These are phyloP conservation scores for Aspergillus glaucus DNA, from an alignment of 2,329 filamentous ascomycete genomes.

Conservation along the genomic window DNA sequence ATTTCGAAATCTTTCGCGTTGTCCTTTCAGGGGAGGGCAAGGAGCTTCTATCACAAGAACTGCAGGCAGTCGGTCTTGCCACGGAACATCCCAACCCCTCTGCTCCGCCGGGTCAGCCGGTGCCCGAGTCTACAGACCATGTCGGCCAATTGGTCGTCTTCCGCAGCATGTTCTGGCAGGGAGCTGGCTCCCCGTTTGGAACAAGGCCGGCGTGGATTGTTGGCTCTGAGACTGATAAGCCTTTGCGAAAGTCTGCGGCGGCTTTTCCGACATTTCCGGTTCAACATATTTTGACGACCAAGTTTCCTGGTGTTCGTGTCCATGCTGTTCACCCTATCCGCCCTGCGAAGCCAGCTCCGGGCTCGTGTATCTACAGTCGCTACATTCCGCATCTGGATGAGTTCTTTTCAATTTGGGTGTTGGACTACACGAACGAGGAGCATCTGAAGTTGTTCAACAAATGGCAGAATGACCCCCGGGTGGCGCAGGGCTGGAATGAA, in stretches of 20 bases:
- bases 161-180: slow-evolving; percentile 61
- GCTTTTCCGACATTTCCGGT: slow-evolving; percentile 25
- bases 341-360: slow-evolving; percentile 63
- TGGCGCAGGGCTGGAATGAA: slow-evolving; percentile 74
- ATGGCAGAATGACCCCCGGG: slow-evolving; percentile 80
- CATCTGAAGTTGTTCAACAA: slow-evolving; percentile 67
- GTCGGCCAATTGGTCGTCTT: slow-evolving; percentile 44
- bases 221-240: slow-evolving; percentile 32
- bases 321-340: slow-evolving; percentile 66
- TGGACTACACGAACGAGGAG: slow-evolving; percentile 58
- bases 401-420: slow-evolving; percentile 69
- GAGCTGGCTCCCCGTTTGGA: slow-evolving; percentile 61
- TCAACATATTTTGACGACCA: slow-evolving; percentile 42
- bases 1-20: slow-evolving; percentile 30
- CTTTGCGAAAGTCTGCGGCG: slow-evolving; percentile 17
- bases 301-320: slow-evolving; percentile 42
- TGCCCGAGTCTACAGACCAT: slow-evolving; percentile 24
- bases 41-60: slow-evolving; percentile 20
- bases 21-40: slow-evolving; percentile 23
- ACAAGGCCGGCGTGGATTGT: slow-evolving; percentile 58
- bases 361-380: slow-evolving; percentile 67
- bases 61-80: slow-evolving; percentile 37
- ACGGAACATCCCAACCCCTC: slow-evolving; percentile 36
- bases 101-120: slow-evolving; percentile 32
- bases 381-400: slow-evolving; percentile 71